A percentile compares a stretch with the other conserved stretches of the same genome.
These are phyloP conservation scores for Paramecium bursaria DNA, from an alignment of 73 alveolate genomes.

Conservation along the genomic window DNA sequence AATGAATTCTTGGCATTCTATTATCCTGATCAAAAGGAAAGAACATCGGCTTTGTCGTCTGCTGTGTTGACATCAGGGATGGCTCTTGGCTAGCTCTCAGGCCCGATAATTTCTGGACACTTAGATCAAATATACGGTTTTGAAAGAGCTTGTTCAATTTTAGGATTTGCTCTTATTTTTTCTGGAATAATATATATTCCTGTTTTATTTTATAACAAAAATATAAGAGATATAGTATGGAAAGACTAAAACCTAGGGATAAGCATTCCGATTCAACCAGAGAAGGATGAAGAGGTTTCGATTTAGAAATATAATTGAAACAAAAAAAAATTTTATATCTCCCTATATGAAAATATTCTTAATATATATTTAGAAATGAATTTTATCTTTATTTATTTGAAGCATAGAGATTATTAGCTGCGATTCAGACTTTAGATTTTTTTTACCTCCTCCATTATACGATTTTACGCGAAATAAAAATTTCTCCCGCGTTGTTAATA, in stretches of 20 bases:
- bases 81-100: conserved; percentile 25
- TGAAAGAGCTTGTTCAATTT: conserved; percentile 34
- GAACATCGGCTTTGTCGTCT: conserved; percentile 25
- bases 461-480: too few relatives aligned
- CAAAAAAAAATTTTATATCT: too few relatives aligned
- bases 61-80: conserved; percentile 56
- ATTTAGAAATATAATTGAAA: not conserved
- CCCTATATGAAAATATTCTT: too few relatives aligned
- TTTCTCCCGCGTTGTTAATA: too few relatives aligned
- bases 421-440: too few relatives aligned
- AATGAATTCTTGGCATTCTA: conserved; percentile 24
- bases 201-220: not conserved
- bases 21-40: conserved; percentile 1
- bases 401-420: too few relatives aligned
- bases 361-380: too few relatives aligned
- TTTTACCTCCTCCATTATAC: too few relatives aligned
- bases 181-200: conserved; percentile 11
- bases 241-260: not conserved
- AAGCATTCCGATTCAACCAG: not conserved
- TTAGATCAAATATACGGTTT: conserved; percentile 15
- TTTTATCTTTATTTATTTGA: too few relatives aligned
- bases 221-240: not conserved
- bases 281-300: not conserved
- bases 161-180: not conserved
- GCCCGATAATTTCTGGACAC: conserved; percentile 32